phyloP scores from a whole-genome alignment of 805 yeast genomes.

The Trichomonascus vanleenenianus region DNA sequence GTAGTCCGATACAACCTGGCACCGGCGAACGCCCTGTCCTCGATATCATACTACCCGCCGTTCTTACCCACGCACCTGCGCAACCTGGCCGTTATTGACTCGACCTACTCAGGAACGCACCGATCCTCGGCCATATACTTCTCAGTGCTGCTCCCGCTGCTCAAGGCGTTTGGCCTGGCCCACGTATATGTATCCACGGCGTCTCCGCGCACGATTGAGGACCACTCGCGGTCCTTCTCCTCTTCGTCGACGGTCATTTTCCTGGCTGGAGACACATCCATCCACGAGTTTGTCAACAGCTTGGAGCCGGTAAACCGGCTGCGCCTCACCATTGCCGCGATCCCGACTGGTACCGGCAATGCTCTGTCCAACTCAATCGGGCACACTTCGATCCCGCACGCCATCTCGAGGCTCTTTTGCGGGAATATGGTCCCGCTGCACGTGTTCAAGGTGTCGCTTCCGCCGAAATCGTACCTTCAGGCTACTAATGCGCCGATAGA shows the following conservation, averaged over 20 bases:
- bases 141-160: constrained; percentile 26
- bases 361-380: constrained; percentile 63
- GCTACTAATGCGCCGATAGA: constrained; percentile 16
- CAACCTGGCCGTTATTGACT: constrained; percentile 28
- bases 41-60: not conserved
- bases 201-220: constrained; percentile 22
- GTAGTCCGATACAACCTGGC: constrained; percentile 10
- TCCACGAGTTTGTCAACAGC: constrained; percentile 65
- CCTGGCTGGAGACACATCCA: constrained; percentile 81
- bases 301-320: constrained; percentile 19
- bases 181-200: constrained; percentile 32
- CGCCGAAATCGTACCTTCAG: constrained; percentile 11
- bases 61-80: constrained; percentile 18
- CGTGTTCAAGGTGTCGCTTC: constrained; percentile 31
- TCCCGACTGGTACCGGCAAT: constrained; percentile 87
- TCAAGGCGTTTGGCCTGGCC: constrained; percentile 25
- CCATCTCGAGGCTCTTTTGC: constrained; percentile 23
- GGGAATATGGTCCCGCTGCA: constrained; percentile 33
- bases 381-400: constrained; percentile 20
- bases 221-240: constrained; percentile 26
- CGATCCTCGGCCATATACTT: constrained; percentile 23
- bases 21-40: constrained; percentile 2
- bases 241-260: constrained; percentile 41
- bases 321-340: constrained; percentile 24
- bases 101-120: constrained; percentile 25